These are phyloP conservation scores for Trichoderma sp. DNA, from an alignment of 2,329 filamentous ascomycete genomes.

Conservation along the genomic window DNA sequence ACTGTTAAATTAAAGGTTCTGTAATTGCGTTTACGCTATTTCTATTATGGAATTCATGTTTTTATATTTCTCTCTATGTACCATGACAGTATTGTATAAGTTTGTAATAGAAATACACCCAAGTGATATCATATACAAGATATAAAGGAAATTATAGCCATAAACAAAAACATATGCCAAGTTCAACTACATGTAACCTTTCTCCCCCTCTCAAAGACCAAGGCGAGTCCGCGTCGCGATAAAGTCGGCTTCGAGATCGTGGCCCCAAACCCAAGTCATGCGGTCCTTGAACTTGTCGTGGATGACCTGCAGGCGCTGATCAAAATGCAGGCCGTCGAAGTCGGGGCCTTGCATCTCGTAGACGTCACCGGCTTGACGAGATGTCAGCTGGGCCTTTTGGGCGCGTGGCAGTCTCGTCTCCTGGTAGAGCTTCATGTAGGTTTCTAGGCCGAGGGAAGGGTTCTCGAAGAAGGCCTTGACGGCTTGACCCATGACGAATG, in stretches of 20 bases:
- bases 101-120: neutral
- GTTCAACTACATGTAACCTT: neutral
- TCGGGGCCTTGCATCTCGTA: conserved; percentile 14
- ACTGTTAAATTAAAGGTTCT: neutral
- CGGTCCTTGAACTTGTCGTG: conserved; percentile 14
- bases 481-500: conserved; percentile 14
- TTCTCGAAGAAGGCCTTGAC: conserved; percentile 12
- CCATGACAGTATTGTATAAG: neutral
- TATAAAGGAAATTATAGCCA: neutral
- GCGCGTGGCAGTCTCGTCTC: conserved; percentile 1
- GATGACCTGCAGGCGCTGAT: conserved; percentile 11
- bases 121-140: conserved; percentile 2
- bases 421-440: conserved; percentile 15
- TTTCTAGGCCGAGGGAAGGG: neutral
- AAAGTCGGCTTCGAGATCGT: conserved; percentile 7
- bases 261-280: conserved; percentile 12
- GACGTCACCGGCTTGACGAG: conserved; percentile 7
- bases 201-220: neutral
- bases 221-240: conserved; percentile 8
- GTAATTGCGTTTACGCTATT: neutral
- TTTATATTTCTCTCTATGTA: conserved; percentile 3
- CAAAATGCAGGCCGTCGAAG: conserved; percentile 2
- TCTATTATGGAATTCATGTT: neutral
- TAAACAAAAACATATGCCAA: neutral
- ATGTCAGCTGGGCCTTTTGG: conserved; percentile 8